Conservation (phyloP, 768 basidiomycete species). For the Lentinula boryana region DNA sequence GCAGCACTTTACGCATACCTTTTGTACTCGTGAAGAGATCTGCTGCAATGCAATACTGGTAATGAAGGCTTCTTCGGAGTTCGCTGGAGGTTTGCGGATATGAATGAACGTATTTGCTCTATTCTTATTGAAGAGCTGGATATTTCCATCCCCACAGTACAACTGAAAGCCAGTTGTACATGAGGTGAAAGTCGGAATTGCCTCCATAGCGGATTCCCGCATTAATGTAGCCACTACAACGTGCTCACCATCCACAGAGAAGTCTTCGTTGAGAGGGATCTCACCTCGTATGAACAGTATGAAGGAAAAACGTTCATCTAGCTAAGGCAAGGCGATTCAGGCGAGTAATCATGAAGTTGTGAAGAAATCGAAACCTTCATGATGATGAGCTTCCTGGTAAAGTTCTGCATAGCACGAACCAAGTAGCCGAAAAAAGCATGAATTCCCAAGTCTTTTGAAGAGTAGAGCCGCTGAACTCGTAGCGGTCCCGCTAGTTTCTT, state of each 20-base stretch:
- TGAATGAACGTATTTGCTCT: conserved; percentile 53
- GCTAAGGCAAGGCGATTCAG: conserved; percentile 25
- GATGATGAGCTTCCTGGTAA: conserved; percentile 51
- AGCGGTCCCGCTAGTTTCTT: conserved; percentile 46
- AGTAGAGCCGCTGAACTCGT: conserved; percentile 55
- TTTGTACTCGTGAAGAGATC: conserved; percentile 46
- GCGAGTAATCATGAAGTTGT: background rate
- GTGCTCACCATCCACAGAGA: conserved; percentile 46
- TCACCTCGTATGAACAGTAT: conserved; percentile 60
- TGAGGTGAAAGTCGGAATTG: conserved; percentile 36
- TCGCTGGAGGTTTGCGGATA: conserved; percentile 40
- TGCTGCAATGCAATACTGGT: conserved; percentile 60
- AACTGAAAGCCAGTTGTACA: conserved; percentile 50
- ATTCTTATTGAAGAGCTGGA: conserved; percentile 55
- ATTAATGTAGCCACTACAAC: conserved; percentile 44
- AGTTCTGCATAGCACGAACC: conserved; percentile 48
- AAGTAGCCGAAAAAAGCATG: conserved; percentile 60
- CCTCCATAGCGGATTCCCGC: background rate
- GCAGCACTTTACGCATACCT: conserved; percentile 22
- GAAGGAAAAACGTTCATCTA: conserved; percentile 54
- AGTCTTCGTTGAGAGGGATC: conserved; percentile 52
- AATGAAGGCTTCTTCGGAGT: conserved; percentile 40
- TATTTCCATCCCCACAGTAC: conserved; percentile 46
- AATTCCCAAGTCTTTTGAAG: conserved; percentile 45
- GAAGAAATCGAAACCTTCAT: conserved; percentile 39